Evolutionary conservation across 2,329 filamentous ascomycete species (phyloP).

Genomic region (Colletotrichum somersetense): DNA sequence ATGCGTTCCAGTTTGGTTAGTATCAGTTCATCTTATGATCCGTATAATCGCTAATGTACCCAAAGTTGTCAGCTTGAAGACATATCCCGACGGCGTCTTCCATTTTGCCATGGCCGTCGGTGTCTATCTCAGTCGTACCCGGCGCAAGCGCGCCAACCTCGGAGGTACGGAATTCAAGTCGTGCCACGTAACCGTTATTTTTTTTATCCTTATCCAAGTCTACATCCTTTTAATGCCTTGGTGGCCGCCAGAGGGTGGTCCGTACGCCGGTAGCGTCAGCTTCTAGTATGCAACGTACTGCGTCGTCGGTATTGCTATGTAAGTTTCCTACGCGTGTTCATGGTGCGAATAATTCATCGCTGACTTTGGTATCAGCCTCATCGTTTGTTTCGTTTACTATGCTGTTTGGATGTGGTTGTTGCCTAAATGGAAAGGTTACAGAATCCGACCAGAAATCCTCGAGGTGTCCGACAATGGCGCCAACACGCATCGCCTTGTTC

Average conservation of each 20-base stretch:
- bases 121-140: constrained; percentile 67
- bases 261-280: constrained; percentile 72
- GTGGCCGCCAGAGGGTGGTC: constrained; percentile 74
- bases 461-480: constrained; percentile 58
- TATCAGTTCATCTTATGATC: rapidly evolving
- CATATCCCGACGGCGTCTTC: constrained; percentile 72
- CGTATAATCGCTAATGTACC: not conserved
- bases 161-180: constrained; percentile 65
- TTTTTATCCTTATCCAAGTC: constrained; percentile 70
- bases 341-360: rapidly evolving
- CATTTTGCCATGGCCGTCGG: constrained; percentile 68
- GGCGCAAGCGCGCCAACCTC: constrained; percentile 64
- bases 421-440: constrained; percentile 65
- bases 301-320: constrained; percentile 74
- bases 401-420: constrained; percentile 69
- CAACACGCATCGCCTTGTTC: constrained; percentile 62
- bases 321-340: constrained; percentile 50
- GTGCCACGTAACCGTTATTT: constrained; percentile 69
- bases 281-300: constrained; percentile 82
- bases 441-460: constrained; percentile 67
- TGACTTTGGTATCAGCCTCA: constrained; percentile 53
- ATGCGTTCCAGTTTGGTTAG: constrained; percentile 72
- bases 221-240: constrained; percentile 79
- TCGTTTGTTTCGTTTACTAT: constrained; percentile 69
- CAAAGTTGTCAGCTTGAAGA: constrained; percentile 68